Base-by-base conservation (phyloP, 192 early-diverging fungal species). In the Coemansia sp. region DNA sequence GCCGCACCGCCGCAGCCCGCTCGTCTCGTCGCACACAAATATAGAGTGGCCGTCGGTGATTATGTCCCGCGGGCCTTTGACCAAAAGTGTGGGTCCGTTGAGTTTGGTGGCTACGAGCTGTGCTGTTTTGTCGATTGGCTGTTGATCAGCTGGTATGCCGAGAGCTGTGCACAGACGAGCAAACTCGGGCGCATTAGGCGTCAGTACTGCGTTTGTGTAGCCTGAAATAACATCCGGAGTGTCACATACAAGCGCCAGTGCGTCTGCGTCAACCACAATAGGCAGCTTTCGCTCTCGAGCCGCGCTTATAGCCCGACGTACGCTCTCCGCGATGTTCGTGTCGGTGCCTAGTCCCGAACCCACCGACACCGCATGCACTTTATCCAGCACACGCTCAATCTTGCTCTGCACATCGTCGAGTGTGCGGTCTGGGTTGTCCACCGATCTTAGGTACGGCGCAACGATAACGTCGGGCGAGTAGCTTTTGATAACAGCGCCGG, bases 261-360 rank as follows among this genome's bases (percentile, higher is more conserved):
- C 93, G 80, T 99, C 96, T 82, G 97, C 97, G 78, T 99, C 97
- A 48, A 99, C 71, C 0, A 99, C 91, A 18, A 99, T 73, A 0
- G 90, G 85, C 66, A 93, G 73, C 0, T 77, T 36, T 15, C 73
- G 58, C 59, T 86, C 69, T 42, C 83, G 81, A 0, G 91, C 90
- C n/a, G 82, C 77, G 31, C 66, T 24, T n/a, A 99, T 87, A 10
- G 93, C 84, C 12, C 72, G 42, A n/a, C 69, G 71, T 5, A 92
- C 90, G 24, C 79, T 73, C 36, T 88, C 79, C 1, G 84, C 72
- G 79, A 96, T 91, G 5, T 79, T 53, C 18, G 61, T 53, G 66
- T 97, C 90, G 23, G 93, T 82, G 10, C 91, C 92, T 28, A 99
- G 74, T 0, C 97, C 97, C 3, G 97, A 96, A 0, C 97, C 97